Evolutionary conservation across 352 stramenopile species (phyloP).

Genomic region (Ophiocytium majus): DNA sequence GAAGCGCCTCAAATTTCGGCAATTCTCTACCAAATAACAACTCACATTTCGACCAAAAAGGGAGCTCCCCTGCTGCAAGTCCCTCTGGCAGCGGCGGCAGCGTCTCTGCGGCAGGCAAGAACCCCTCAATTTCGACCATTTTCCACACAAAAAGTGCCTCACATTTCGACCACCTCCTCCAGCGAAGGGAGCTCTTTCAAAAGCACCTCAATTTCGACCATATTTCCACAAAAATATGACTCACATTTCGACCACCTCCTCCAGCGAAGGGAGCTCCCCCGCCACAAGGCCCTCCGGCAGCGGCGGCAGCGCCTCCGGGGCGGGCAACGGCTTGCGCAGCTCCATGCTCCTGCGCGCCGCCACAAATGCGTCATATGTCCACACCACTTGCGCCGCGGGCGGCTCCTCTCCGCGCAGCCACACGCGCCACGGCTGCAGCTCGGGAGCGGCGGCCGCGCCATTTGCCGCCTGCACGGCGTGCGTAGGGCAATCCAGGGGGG

Average conservation of each 20-base stretch:
- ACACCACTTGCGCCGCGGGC: conserved; percentile 28
- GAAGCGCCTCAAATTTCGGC: too few relatives aligned
- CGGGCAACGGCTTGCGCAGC: conserved; percentile 23
- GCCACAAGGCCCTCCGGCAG: conserved; percentile 29
- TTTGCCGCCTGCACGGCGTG: not conserved
- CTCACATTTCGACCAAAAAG: too few relatives aligned
- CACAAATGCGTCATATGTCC: conserved; percentile 31
- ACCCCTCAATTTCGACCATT: not conserved
- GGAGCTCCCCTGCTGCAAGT: not conserved
- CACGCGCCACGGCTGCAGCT: conserved; percentile 30
- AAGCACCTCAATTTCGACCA: not conserved
- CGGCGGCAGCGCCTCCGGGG: conserved; percentile 26
- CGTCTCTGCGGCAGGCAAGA: not conserved
- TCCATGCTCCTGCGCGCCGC: conserved; percentile 4
- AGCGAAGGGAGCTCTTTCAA: conserved; percentile 24
- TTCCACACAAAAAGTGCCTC: not conserved
- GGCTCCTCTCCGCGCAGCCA: conserved; percentile 22
- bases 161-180: not conserved
- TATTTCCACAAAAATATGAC: not conserved
- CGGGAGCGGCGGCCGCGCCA: not conserved
- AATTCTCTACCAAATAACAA: too few relatives aligned
- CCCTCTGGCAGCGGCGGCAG: not conserved
- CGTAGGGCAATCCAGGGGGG: conserved; percentile 35
- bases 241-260: conserved; percentile 32
- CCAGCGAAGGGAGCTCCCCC: conserved; percentile 28